A percentile compares a stretch with the other conserved stretches of the same genome.
These are phyloP conservation scores for Claviceps purpurea DNA, from an alignment of 2,329 filamentous ascomycete species.

Conservation along the genomic window DNA sequence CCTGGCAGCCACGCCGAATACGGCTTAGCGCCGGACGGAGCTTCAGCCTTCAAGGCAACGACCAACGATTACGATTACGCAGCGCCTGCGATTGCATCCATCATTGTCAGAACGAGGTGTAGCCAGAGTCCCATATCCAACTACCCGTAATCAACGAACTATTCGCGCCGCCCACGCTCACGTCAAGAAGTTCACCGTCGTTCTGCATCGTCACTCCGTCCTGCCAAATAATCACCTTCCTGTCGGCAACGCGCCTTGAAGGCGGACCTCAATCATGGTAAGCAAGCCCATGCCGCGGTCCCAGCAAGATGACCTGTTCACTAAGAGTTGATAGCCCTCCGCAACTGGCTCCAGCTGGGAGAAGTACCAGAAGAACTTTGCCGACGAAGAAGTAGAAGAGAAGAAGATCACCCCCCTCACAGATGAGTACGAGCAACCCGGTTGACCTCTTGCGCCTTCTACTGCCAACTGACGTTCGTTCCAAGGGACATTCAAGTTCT, in stretches of 20 bases:
- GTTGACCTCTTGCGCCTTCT: not conserved
- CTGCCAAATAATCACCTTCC: not conserved
- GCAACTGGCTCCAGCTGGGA: constrained; percentile 93
- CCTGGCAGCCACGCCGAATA: constrained; percentile 7
- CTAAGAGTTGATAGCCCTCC: constrained; percentile 55
- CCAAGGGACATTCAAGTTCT: constrained; percentile 93
- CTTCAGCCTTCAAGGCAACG: constrained; percentile 25
- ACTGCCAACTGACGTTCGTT: constrained; percentile 12
- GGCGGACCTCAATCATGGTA: constrained; percentile 29
- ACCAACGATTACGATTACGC: constrained; percentile 18
- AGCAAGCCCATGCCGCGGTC: constrained; percentile 9
- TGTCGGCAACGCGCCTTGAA: constrained; percentile 11
- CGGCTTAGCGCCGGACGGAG: constrained; percentile 16
- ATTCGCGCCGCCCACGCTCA: not conserved
- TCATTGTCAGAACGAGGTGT: not conserved
- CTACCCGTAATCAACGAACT: not conserved
- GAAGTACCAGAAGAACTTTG: constrained; percentile 96
- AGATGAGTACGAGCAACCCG: constrained; percentile 63
- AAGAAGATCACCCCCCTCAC: constrained; percentile 98
- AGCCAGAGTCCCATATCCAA: not conserved
- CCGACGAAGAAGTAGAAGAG: constrained; percentile 92
- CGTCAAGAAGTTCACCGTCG: no score
- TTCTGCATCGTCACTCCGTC: not conserved
- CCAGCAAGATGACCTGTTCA: constrained; percentile 5
- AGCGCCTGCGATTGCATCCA: no score